Percentiles rank a stretch among this genome's conserved stretches.
Conservation (phyloP, 169 alveolate species). For the Plasmodium vinckei region DNA sequence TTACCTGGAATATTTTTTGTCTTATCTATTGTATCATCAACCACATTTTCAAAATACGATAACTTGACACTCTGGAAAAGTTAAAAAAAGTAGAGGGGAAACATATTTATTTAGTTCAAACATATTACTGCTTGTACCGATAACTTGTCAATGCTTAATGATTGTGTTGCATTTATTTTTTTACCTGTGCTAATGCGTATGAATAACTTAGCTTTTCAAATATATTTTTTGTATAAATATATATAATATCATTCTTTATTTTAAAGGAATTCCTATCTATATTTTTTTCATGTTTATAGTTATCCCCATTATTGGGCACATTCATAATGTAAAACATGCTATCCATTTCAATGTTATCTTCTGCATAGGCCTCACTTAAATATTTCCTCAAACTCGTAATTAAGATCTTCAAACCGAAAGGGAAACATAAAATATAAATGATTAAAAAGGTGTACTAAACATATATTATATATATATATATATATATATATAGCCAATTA, state of each 20-base stretch:
- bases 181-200: slow-evolving; percentile 88
- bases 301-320: slow-evolving; percentile 25
- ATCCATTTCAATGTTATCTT: slow-evolving; percentile 51
- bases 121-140: no score
- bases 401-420: background rate
- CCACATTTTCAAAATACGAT: slow-evolving; percentile 86
- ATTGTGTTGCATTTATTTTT: background rate
- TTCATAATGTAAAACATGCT: slow-evolving; percentile 70
- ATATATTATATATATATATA: background rate
- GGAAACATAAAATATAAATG: background rate
- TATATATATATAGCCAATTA: background rate
- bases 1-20: slow-evolving; percentile 88
- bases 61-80: slow-evolving; percentile 85
- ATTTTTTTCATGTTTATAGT: slow-evolving; percentile 57
- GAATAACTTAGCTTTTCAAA: slow-evolving; percentile 86
- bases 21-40: slow-evolving; percentile 88
- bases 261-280: slow-evolving; percentile 81
- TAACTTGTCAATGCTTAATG: no score
- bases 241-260: slow-evolving; percentile 86
- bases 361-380: slow-evolving; percentile 61
- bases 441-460: background rate
- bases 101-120: no score
- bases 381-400: slow-evolving; percentile 38
- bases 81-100: no score
- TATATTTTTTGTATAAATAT: slow-evolving; percentile 80